Base-by-base conservation (phyloP, 1,284 basidiomycete species). In the Ceratobasidium sp. region DNA sequence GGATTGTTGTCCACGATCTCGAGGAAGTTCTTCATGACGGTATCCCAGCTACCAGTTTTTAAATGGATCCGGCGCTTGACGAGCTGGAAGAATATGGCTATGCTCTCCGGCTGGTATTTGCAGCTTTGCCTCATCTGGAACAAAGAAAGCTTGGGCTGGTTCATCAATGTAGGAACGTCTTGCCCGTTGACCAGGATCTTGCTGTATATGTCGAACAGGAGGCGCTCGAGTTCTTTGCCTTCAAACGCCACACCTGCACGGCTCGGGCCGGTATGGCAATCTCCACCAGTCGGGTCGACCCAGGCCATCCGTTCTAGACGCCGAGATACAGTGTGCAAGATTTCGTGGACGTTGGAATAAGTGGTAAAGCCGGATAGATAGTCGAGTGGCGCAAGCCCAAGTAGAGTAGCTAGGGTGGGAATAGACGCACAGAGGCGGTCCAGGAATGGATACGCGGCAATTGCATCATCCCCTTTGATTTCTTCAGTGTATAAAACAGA, bases 301-400 rank as follows among this genome's bases (percentile, higher is more conserved):
- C 73, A 75, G 46, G 52, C 51, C 1, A 66, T 37, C 1, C 73
- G 73, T 29, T 75, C 73, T 17, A 56, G 52, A 32, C 7, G 66
- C 11, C 40, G 51, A 2, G 29, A 9, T 19, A 29, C 40, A 8
- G 46, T 1, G 8, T 57, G 37, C 25, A 75, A 2, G 13, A 44
- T 25, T n/a, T 75, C 61, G 25, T 75, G 73, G 11, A 34, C 34
- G 15, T 75, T 56, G 7, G 49, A 68, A 6, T 44, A 29, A n/a
- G 66, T 25, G 3, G 66, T 54, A 34, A 68, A 52, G 32, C 11
- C 49, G 6, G 66, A 54, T 17, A 68, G 5, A 43, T 68, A 56
- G 32, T 25, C 25, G 19, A 49, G 46, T n/a, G 66, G 66, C 17
- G 51, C 66, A 22, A 68, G n/a, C 15, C 66, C 66, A 11, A 68